Base-by-base conservation (phyloP, 257 asterid species). In the Eustoma russellianum region DNA sequence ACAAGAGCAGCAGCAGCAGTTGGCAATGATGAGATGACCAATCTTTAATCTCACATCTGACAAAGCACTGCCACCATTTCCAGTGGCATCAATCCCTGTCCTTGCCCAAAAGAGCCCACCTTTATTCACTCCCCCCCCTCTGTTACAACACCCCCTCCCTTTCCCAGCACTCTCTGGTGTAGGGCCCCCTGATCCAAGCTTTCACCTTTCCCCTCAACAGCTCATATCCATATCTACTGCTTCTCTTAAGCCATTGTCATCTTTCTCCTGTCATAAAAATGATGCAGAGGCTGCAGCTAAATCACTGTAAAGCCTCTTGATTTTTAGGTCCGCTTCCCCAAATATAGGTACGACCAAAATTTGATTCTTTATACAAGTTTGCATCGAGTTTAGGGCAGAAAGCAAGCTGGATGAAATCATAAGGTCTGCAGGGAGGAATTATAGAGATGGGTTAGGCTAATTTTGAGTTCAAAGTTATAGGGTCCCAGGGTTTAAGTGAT, bases 21-120 rank as follows among this genome's bases (percentile, higher is more conserved):
- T 48, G 65, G 50, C 68, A 62, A 66, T 71, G 76, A 70, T 68
- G 74, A 77, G 62, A 61, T 70, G 77, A 71, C 78, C 74, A 73
- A 74, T 70, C 84, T 79, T 81, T 83, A 79, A 74, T 80, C 82
- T 79, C 72, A 52, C 61, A 68, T 81, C 94, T 80, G 91, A 84
- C 97, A 85, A 73, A 83, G 79, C 85, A 76, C 95, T 82, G 91
- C 83, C 71, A 72, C 70, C 70, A 67, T 59, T 76, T 50, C 62
- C 85, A 72, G 78, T 77, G 80, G 71, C 80, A 69, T 73, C 76
- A 63, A 66, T 12, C 52, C 65, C 78, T 56, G 74, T 72, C 60
- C 34, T 70, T 66, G 61, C 64, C 30, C 70, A 60, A 41, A 64
- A 48, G 28, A 45, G 70, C 43, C 48, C 55, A 30, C 44, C 49